Conservation (phyloP, 768 basidiomycete species). For the Lactifluus pinguis region DNA sequence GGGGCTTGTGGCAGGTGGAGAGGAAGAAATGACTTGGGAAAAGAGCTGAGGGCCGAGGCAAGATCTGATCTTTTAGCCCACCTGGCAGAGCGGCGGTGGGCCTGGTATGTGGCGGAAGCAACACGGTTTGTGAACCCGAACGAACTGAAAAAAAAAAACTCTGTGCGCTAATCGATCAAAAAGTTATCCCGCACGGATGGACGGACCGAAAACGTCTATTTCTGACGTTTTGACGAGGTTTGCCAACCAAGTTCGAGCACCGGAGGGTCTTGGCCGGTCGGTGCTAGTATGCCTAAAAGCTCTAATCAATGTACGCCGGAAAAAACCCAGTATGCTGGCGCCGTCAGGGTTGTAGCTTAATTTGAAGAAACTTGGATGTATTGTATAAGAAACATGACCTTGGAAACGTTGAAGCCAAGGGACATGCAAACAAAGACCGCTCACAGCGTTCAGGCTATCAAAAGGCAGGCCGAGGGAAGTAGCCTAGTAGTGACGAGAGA, state of each 20-base stretch:
- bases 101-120: not conserved
- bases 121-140: not conserved
- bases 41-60: not conserved
- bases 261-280: not conserved
- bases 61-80: constrained; percentile 2
- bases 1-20: not conserved
- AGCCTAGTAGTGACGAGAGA: not conserved
- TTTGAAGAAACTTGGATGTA: not conserved
- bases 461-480: not conserved
- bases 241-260: not conserved
- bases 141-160: not conserved
- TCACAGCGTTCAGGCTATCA: not conserved
- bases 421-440: not conserved
- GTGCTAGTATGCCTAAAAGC: not conserved
- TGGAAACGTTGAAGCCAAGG: too few relatives aligned
- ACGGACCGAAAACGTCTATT: not conserved
- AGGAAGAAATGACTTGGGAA: not conserved
- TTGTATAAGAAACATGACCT: not conserved
- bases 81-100: not conserved
- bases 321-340: not conserved
- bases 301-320: not conserved
- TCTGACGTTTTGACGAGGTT: not conserved
- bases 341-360: not conserved
- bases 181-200: not conserved
- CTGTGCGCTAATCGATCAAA: not conserved